A percentile compares a stretch with the other conserved stretches of the same genome.
Conservation (phyloP, 495 filamentous ascomycete species). For the Apiosordaria backusii region DNA sequence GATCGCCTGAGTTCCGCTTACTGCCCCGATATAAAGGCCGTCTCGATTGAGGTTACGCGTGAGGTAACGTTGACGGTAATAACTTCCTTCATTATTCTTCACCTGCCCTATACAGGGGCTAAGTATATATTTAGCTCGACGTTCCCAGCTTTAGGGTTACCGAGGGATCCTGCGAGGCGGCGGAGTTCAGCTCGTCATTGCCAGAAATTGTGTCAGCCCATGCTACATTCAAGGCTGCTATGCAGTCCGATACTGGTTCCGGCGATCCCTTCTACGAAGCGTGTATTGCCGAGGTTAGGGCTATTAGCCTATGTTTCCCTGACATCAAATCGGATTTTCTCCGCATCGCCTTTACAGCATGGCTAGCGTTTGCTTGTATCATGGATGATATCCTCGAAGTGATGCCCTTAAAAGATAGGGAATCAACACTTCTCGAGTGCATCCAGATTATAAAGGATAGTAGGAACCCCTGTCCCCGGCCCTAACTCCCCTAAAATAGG, state of each 20-base stretch:
- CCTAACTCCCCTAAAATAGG: too few species aligned
- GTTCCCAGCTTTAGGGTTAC: background rate
- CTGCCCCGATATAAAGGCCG: too few species aligned
- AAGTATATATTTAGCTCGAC: background rate
- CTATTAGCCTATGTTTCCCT: constrained; percentile 22
- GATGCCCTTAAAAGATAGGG: background rate
- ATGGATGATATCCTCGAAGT: constrained; percentile 25
- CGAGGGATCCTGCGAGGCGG: background rate
- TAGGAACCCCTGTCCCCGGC: background rate
- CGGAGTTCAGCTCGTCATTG: background rate
- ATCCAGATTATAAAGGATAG: constrained; percentile 9
- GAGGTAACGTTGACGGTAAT: too few species aligned
- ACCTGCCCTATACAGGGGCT: too few species aligned
- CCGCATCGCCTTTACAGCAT: constrained; percentile 17
- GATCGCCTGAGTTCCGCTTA: too few species aligned
- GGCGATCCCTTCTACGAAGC: constrained; percentile 12
- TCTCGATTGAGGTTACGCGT: too few species aligned
- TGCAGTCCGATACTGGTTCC: background rate
- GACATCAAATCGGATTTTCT: constrained; percentile 10
- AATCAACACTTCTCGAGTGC: constrained; percentile 4
- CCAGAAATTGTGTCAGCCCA: constrained; percentile 9
- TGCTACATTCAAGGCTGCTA: constrained; percentile 6
- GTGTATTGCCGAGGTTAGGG: constrained; percentile 19
- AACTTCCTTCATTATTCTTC: too few species aligned
- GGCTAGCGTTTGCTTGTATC: constrained; percentile 20